These are phyloP conservation scores for Inonotus hispidus DNA, from an alignment of 1,284 basidiomycete genomes.

Conservation along the genomic window DNA sequence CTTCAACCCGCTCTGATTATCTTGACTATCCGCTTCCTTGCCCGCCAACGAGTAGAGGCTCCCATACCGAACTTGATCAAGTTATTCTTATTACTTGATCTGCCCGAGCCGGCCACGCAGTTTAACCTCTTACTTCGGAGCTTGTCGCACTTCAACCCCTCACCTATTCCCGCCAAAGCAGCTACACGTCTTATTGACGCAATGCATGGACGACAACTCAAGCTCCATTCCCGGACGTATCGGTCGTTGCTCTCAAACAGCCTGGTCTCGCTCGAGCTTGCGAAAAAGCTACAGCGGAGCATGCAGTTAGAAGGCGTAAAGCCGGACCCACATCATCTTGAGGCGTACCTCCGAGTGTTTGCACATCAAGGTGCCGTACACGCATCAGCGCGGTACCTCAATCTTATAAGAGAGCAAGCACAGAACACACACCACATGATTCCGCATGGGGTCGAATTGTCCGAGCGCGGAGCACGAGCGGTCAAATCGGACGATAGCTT, in stretches of 20 bases:
- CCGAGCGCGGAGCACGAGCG: background rate
- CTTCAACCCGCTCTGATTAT: slow-evolving; percentile 41
- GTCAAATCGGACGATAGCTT: slow-evolving; percentile 4
- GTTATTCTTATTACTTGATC: slow-evolving; percentile 37
- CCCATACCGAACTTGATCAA: slow-evolving; percentile 40
- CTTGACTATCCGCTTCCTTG: slow-evolving; percentile 43
- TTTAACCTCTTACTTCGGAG: slow-evolving; percentile 54
- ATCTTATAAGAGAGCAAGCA: slow-evolving; percentile 31
- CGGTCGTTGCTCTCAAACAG: slow-evolving; percentile 41
- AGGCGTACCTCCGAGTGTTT: slow-evolving; percentile 45
- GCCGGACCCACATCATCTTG: slow-evolving; percentile 39
- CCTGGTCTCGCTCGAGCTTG: slow-evolving; percentile 43
- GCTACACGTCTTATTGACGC: slow-evolving; percentile 38
- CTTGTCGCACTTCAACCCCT: slow-evolving; percentile 39
- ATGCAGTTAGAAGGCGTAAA: slow-evolving; percentile 37
- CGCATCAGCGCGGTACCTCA: slow-evolving; percentile 35
- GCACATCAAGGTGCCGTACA: slow-evolving; percentile 38
- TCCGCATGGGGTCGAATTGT: slow-evolving; percentile 23
- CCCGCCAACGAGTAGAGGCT: slow-evolving; percentile 39
- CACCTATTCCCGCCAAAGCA: slow-evolving; percentile 35
- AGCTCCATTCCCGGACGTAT: slow-evolving; percentile 40
- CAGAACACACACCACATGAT: slow-evolving; percentile 21
- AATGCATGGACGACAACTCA: slow-evolving; percentile 39
- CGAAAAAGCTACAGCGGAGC: slow-evolving; percentile 39
- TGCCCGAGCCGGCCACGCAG: slow-evolving; percentile 33